Conservation (phyloP, 2,329 filamentous ascomycete genomes). For the Colletotrichum somersetense region DNA sequence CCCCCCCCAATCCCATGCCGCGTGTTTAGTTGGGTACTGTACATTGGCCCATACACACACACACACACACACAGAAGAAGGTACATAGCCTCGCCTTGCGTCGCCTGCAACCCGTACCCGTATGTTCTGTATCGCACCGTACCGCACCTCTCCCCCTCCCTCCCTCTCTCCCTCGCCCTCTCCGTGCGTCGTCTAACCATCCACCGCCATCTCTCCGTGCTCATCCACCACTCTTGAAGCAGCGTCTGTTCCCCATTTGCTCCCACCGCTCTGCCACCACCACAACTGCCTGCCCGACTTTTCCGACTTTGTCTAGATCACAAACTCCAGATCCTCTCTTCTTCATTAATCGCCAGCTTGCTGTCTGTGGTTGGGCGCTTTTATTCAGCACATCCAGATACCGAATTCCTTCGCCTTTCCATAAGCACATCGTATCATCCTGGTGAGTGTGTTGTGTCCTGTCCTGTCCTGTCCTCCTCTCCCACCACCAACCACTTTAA, state of each 20-base stretch:
- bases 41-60: neutral
- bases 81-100: neutral
- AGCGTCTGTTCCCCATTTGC: constrained; percentile 26
- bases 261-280: constrained; percentile 1
- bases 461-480: neutral
- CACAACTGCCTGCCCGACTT: neutral
- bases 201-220: constrained; percentile 17
- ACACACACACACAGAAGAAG: neutral
- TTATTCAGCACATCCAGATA: neutral
- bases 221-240: constrained; percentile 22
- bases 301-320: constrained; percentile 7
- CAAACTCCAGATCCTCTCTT: neutral
- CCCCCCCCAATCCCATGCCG: neutral
- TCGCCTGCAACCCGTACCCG: neutral
- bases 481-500: constrained; percentile 4
- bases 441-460: constrained; percentile 14
- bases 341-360: constrained; percentile 16
- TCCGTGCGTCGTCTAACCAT: neutral
- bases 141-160: neutral
- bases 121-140: constrained; percentile 3
- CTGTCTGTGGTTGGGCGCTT: neutral
- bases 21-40: neutral
- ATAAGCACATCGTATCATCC: neutral
- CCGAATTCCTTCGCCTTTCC: neutral
- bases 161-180: neutral